Conservation (phyloP, 163 green algal genomes). For the Smithsoniella earleae region DNA sequence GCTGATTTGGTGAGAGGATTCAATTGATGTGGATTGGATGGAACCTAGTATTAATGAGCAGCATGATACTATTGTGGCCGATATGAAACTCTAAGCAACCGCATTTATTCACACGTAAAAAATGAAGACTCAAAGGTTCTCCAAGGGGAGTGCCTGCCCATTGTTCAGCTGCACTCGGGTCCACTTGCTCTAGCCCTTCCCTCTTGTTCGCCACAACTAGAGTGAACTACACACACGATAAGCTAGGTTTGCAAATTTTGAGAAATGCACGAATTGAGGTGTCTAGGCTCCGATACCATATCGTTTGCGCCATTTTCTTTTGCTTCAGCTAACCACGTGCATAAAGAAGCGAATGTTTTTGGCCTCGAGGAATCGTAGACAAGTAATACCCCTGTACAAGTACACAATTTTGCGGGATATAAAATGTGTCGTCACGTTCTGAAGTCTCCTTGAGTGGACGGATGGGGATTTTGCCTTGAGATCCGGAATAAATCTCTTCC, state of each 20-base stretch:
- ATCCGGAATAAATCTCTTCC: conserved; percentile 55
- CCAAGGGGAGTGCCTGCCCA: no score
- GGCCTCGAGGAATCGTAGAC: conserved; percentile 52
- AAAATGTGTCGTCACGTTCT: neutral
- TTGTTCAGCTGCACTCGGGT: neutral
- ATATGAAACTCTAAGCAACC: no score
- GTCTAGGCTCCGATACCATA: conserved; percentile 31
- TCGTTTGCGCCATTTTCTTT: conserved; percentile 34
- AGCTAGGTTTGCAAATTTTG: neutral
- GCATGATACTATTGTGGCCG: no score
- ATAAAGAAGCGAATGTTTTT: conserved; percentile 46
- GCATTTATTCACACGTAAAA: no score
- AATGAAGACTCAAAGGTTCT: no score
- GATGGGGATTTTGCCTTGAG: conserved; percentile 36
- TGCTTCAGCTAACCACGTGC: conserved; percentile 48
- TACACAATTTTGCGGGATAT: neutral
- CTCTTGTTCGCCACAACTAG: neutral
- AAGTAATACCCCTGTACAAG: conserved; percentile 36
- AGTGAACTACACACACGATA: neutral
- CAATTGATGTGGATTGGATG: no score
- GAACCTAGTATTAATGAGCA: no score
- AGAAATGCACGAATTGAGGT: neutral
- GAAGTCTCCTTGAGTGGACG: no score
- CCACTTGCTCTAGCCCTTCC: neutral
- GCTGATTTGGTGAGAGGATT: no score